Evolutionary conservation across 257 asterid species (phyloP).

Genomic region (Dorcoceras hygrometricum): DNA sequence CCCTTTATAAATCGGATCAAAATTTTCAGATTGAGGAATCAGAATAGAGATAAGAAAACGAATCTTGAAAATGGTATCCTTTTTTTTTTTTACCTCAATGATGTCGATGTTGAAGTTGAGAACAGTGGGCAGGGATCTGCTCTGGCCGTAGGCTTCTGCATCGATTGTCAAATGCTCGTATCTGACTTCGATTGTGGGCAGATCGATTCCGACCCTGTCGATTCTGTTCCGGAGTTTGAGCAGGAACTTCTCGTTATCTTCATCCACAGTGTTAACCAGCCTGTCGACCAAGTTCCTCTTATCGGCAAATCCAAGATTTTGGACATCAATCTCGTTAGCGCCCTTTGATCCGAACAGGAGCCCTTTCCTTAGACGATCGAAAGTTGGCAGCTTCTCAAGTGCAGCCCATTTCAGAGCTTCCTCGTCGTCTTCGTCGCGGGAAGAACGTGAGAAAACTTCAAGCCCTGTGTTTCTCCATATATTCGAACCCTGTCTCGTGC

Average conservation of each 20-base stretch:
- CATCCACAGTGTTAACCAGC: slow-evolving; percentile 42
- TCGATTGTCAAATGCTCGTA: slow-evolving; percentile 57
- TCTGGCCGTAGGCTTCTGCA: slow-evolving; percentile 51
- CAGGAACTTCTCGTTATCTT: slow-evolving; percentile 65
- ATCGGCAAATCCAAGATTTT: slow-evolving; percentile 45
- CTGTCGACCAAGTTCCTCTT: slow-evolving; percentile 46
- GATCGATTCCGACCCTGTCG: slow-evolving; percentile 72
- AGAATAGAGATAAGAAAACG: neutral
- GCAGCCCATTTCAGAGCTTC: slow-evolving; percentile 72
- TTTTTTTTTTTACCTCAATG: slow-evolving; percentile 41
- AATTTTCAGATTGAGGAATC: neutral
- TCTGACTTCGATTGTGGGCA: slow-evolving; percentile 71
- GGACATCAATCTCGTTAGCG: slow-evolving; percentile 45
- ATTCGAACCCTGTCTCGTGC: slow-evolving; percentile 26
- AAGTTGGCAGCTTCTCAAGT: slow-evolving; percentile 64
- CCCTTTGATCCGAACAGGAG: slow-evolving; percentile 56
- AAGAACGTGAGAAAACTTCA: slow-evolving; percentile 52
- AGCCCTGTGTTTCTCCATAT: slow-evolving; percentile 51
- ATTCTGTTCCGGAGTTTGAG: slow-evolving; percentile 52
- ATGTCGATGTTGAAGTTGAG: slow-evolving; percentile 44
- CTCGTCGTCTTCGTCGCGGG: slow-evolving; percentile 62
- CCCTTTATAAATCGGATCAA: neutral
- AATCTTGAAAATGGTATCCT: no score
- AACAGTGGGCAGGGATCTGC: slow-evolving; percentile 55
- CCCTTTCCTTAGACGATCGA: slow-evolving; percentile 64